Evolutionary conservation across 73 alveolate species (phyloP).

Genomic region (Tetrahymena malaccensis): DNA sequence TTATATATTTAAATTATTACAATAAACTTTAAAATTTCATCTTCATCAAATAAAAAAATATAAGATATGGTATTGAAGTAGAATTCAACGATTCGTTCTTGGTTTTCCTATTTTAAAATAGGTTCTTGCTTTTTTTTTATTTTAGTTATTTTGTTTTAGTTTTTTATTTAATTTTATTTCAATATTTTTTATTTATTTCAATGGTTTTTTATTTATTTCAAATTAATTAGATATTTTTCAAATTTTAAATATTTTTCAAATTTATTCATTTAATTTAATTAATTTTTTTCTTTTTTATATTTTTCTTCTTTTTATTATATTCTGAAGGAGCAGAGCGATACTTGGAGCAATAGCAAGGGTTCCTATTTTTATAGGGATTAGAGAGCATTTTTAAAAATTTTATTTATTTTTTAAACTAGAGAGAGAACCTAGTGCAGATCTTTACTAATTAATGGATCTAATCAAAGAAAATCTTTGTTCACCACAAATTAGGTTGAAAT

Average conservation of each 20-base stretch:
- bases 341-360: neutral
- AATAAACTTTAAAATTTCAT: no score
- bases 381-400: neutral
- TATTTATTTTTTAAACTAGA: neutral
- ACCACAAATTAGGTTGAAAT: neutral
- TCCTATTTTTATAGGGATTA: neutral
- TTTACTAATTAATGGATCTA: neutral
- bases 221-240: neutral
- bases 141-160: neutral
- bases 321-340: neutral
- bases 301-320: no score
- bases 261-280: neutral
- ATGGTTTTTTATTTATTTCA: neutral
- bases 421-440: neutral
- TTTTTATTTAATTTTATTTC: neutral
- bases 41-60: no score
- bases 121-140: no score
- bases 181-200: neutral
- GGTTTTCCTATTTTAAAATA: no score
- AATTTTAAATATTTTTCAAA: neutral
- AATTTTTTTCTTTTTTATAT: neutral
- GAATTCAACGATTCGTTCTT: no score
- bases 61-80: no score
- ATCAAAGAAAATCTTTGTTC: neutral
- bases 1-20: no score